Conservation (phyloP, 331 rosid genomes). For the Erythrophleum ivorense region DNA sequence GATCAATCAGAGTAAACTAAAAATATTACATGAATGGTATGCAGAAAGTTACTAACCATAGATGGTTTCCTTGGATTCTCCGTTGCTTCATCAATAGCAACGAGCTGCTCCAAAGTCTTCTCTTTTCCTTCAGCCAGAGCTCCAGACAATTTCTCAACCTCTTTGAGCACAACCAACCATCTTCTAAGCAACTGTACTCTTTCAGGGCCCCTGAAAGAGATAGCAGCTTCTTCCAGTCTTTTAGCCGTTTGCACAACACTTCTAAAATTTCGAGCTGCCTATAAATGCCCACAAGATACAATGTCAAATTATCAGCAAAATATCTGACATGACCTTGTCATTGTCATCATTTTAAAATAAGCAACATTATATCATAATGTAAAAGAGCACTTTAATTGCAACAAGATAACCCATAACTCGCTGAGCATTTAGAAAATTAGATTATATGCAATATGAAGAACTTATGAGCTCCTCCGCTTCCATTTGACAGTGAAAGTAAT, state of each 20-base stretch:
- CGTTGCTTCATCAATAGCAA: conserved; percentile 60
- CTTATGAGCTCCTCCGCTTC: background rate
- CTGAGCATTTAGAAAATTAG: conserved; percentile 6
- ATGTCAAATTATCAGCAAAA: background rate
- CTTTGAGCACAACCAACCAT: conserved; percentile 88
- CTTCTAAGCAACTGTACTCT: conserved; percentile 79
- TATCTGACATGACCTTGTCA: background rate
- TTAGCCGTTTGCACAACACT: conserved; percentile 70
- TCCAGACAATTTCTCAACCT: conserved; percentile 61
- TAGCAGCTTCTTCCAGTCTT: conserved; percentile 91
- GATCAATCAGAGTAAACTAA: conserved; percentile 5
- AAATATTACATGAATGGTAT: background rate
- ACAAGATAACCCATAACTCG: background rate
- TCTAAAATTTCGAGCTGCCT: conserved; percentile 75
- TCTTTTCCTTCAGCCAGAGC: conserved; percentile 59
- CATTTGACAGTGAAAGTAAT: background rate
- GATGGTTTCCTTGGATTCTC: conserved; percentile 73
- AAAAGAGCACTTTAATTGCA: conserved; percentile 10
- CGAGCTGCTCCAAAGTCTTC: conserved; percentile 58
- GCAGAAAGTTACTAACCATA: conserved; percentile 51
- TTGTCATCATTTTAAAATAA: conserved; percentile 13
- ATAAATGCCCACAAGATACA: conserved; percentile 25
- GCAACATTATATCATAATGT: background rate
- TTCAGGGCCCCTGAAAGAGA: conserved; percentile 74
- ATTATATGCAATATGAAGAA: background rate